Conservation (phyloP, 257 asterid genomes). For the Eustoma russellianum region DNA sequence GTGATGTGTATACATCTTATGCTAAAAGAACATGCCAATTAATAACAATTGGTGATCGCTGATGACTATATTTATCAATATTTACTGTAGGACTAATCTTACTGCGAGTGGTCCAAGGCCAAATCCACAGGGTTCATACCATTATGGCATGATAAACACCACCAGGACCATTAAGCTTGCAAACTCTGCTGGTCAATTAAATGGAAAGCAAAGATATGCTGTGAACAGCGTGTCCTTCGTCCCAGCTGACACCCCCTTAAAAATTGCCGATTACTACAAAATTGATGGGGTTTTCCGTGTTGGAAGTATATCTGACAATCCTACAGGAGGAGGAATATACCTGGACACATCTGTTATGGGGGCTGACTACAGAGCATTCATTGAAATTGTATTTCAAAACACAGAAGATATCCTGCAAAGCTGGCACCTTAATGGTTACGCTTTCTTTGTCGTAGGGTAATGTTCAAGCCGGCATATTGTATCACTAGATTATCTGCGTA, state of each 20-base stretch:
- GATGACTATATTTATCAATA: not conserved
- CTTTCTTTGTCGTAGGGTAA: slow-evolving; percentile 90
- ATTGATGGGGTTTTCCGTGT: slow-evolving; percentile 56
- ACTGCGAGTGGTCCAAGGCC: slow-evolving; percentile 94
- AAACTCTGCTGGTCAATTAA: slow-evolving; percentile 62
- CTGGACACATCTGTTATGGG: slow-evolving; percentile 68
- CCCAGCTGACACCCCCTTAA: slow-evolving; percentile 65
- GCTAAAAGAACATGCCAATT: not conserved
- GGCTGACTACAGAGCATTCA: slow-evolving; percentile 51
- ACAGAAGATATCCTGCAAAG: slow-evolving; percentile 64
- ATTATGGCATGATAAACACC: slow-evolving; percentile 78
- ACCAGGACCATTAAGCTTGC: slow-evolving; percentile 53
- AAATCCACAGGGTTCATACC: slow-evolving; percentile 88
- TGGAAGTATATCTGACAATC: slow-evolving; percentile 52
- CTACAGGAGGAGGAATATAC: slow-evolving; percentile 76
- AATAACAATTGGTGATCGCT: not conserved
- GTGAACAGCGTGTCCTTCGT: slow-evolving; percentile 69
- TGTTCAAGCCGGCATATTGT: slow-evolving; percentile 6
- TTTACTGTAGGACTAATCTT: slow-evolving; percentile 52
- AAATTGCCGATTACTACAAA: slow-evolving; percentile 68
- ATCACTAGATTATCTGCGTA: not conserved
- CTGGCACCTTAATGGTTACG: slow-evolving; percentile 77
- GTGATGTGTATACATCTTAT: not conserved
- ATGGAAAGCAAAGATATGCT: slow-evolving; percentile 66
- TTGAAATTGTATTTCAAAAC: slow-evolving; percentile 74